Evolutionary conservation across 306 rosid species (phyloP).

Genomic region (Quercus engelmannii): DNA sequence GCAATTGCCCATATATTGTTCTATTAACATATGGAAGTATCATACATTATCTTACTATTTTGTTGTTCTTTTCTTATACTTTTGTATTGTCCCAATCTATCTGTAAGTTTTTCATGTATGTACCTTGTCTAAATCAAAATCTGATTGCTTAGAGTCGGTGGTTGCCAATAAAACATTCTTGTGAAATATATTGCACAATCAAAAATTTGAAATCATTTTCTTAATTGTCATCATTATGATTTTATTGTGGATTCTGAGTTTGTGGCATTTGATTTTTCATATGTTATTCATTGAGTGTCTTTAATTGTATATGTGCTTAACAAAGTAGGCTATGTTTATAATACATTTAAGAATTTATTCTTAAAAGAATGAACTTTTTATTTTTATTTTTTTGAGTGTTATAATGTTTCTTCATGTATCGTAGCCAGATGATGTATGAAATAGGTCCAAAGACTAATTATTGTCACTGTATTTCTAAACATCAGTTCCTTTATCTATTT

Average conservation of each 20-base stretch:
- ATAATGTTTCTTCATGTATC: background rate
- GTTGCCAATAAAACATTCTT: background rate
- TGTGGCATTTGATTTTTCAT: background rate
- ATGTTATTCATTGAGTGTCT: background rate
- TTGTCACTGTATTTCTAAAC: background rate
- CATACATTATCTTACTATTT: background rate
- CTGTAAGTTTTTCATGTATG: background rate
- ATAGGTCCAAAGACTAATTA: background rate
- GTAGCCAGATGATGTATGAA: background rate
- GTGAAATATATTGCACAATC: background rate
- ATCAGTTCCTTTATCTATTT: background rate
- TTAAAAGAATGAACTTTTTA: no score
- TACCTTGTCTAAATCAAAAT: background rate
- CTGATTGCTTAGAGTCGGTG: background rate
- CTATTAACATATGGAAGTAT: background rate
- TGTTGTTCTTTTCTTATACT: no score
- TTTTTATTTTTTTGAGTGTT: background rate
- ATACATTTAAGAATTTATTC: background rate
- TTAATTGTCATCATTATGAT: background rate
- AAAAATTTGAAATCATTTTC: background rate
- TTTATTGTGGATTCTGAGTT: background rate
- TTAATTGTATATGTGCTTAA: background rate
- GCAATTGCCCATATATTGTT: background rate
- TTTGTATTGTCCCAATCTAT: no score
- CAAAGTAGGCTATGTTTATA: background rate